Conservation (phyloP, 345 rosid species). For the Camelina hispida region DNA sequence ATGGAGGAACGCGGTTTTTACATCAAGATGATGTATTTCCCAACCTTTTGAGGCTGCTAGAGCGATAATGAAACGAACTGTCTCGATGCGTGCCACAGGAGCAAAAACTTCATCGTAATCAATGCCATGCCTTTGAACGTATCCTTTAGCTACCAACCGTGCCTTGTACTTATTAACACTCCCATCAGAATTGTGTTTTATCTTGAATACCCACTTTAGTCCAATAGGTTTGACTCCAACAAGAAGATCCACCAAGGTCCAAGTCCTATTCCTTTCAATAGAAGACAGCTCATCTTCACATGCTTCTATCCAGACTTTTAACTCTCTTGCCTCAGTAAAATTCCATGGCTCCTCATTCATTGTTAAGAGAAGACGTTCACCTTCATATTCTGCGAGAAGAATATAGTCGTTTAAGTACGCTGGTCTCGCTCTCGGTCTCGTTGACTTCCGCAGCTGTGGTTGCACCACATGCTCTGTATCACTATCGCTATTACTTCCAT, state of each 20-base stretch:
- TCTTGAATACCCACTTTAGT: background rate
- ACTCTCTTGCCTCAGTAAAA: too few species aligned
- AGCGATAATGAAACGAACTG: background rate
- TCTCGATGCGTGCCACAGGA: background rate
- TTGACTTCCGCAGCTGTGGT: too few species aligned
- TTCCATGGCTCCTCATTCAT: too few species aligned
- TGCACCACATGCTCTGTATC: too few species aligned
- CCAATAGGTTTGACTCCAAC: background rate
- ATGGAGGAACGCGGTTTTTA: background rate
- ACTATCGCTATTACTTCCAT: too few species aligned
- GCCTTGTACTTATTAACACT: background rate
- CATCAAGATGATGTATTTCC: background rate
- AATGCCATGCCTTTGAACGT: background rate
- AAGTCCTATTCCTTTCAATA: background rate
- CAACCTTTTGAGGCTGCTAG: background rate
- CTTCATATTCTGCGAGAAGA: too few species aligned
- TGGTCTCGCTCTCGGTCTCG: too few species aligned
- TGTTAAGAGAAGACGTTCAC: too few species aligned
- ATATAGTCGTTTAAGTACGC: too few species aligned
- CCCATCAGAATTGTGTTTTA: background rate
- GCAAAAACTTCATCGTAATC: background rate
- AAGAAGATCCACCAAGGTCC: background rate
- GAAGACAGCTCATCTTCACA: background rate
- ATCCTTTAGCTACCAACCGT: background rate
- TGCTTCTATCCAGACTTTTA: too few species aligned